A percentile compares a stretch with the other conserved stretches of the same genome.
phyloP scores from a whole-genome alignment of 306 rosid genomes.

The Vigna unguiculata region DNA sequence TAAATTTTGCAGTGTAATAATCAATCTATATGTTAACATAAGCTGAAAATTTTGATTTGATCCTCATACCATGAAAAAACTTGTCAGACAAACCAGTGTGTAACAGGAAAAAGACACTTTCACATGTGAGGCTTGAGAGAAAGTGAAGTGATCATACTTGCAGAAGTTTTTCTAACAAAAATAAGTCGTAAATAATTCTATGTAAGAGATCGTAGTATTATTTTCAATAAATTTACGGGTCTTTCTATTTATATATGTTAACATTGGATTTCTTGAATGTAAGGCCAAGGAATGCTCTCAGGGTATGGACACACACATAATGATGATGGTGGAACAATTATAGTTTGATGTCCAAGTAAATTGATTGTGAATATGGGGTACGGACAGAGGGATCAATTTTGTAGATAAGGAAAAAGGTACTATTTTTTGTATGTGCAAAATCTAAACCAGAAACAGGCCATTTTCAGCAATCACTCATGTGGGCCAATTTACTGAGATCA shows the following conservation, averaged over 20 bases:
- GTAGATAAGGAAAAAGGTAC: constrained; percentile 48
- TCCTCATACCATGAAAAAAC: no score
- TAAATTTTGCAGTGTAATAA: neutral
- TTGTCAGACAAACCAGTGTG: no score
- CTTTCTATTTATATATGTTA: no score
- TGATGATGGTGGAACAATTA: constrained; percentile 14
- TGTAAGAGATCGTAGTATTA: no score
- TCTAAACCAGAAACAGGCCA: constrained; percentile 55
- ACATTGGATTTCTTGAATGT: neutral
- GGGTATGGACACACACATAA: neutral
- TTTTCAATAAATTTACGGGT: no score
- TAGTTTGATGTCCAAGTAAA: constrained; percentile 26
- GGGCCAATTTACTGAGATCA: constrained; percentile 72
- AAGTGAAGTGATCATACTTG: constrained; percentile 36
- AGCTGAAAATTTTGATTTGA: no score
- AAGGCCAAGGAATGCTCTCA: neutral
- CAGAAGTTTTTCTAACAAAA: no score
- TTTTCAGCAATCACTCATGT: constrained; percentile 68
- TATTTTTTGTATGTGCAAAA: constrained; percentile 39
- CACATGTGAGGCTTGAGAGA: constrained; percentile 5
- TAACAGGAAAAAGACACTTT: no score
- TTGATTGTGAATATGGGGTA: constrained; percentile 26
- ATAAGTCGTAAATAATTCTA: no score
- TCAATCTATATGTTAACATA: neutral
- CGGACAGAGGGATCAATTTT: constrained; percentile 37